A percentile compares a stretch with the other conserved stretches of the same genome.
phyloP scores from a whole-genome alignment of 257 asterid genomes.

The Plantago ovata region DNA sequence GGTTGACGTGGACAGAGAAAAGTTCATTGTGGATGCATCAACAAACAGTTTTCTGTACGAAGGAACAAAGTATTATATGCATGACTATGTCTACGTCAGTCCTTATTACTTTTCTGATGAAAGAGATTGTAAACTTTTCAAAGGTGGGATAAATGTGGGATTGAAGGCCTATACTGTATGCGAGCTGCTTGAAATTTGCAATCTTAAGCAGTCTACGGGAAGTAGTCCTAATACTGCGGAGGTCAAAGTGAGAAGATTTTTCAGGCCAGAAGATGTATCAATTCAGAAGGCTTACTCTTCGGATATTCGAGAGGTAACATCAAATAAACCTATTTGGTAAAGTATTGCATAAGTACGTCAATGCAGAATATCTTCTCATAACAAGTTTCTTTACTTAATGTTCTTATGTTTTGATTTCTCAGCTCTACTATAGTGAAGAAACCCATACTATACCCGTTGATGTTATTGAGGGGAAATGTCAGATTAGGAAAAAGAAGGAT shows the following conservation, averaged over 20 bases:
- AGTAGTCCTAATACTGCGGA: constrained; percentile 36
- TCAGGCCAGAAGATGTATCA: constrained; percentile 83
- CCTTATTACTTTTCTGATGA: constrained; percentile 56
- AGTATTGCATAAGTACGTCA: neutral
- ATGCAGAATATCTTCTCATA: neutral
- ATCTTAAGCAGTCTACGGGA: constrained; percentile 34
- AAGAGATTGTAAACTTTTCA: constrained; percentile 54
- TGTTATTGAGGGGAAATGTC: constrained; percentile 75
- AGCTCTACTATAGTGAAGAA: constrained; percentile 91
- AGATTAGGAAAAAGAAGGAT: constrained; percentile 74
- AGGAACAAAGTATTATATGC: constrained; percentile 58
- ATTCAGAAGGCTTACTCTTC: constrained; percentile 72
- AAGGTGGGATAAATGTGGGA: constrained; percentile 91
- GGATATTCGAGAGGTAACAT: constrained; percentile 79
- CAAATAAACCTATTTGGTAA: constrained; percentile 9
- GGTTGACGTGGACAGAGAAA: constrained; percentile 44
- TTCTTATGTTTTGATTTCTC: constrained; percentile 28
- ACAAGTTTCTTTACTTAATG: constrained; percentile 11
- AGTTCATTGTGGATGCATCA: constrained; percentile 42
- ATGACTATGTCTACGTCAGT: constrained; percentile 70
- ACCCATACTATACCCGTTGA: constrained; percentile 49
- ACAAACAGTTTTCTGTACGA: constrained; percentile 43
- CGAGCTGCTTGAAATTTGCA: constrained; percentile 65
- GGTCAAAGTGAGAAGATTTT: constrained; percentile 70
- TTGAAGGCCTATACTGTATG: constrained; percentile 66